These are phyloP conservation scores for Poterioochromonas sp. DNA, from an alignment of 352 stramenopile genomes.

Conservation along the genomic window DNA sequence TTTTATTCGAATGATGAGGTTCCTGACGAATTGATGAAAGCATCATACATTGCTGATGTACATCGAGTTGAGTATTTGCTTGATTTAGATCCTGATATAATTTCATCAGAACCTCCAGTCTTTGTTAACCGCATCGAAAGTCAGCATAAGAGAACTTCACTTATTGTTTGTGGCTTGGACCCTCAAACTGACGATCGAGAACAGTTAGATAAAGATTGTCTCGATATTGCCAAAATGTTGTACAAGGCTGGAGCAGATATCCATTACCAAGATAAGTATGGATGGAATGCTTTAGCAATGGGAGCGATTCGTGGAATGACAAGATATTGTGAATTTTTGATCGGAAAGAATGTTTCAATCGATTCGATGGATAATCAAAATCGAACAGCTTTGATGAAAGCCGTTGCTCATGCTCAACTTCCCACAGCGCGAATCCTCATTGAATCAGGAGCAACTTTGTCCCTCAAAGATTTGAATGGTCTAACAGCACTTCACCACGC, in stretches of 20 bases:
- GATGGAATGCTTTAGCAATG: background rate
- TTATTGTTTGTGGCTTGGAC: conserved; percentile 17
- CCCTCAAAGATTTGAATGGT: background rate
- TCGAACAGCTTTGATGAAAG: background rate
- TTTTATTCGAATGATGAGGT: too few relatives aligned
- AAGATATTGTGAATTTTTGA: background rate
- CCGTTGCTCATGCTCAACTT: background rate
- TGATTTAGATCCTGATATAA: background rate
- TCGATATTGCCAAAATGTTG: background rate
- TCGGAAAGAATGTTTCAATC: background rate
- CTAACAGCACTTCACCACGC: background rate
- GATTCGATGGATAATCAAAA: background rate
- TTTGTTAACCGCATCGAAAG: background rate
- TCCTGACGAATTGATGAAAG: background rate
- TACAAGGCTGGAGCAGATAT: background rate
- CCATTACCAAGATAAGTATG: background rate
- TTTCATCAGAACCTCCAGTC: background rate
- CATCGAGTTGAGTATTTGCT: background rate
- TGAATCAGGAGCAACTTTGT: background rate
- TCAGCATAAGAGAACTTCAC: background rate
- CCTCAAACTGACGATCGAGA: conserved; percentile 16
- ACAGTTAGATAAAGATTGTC: background rate
- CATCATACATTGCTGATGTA: background rate
- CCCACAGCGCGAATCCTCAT: background rate
- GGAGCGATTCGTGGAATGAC: background rate